Conservation (phyloP, 2,329 filamentous ascomycete genomes). For the Monilinia laxa region DNA sequence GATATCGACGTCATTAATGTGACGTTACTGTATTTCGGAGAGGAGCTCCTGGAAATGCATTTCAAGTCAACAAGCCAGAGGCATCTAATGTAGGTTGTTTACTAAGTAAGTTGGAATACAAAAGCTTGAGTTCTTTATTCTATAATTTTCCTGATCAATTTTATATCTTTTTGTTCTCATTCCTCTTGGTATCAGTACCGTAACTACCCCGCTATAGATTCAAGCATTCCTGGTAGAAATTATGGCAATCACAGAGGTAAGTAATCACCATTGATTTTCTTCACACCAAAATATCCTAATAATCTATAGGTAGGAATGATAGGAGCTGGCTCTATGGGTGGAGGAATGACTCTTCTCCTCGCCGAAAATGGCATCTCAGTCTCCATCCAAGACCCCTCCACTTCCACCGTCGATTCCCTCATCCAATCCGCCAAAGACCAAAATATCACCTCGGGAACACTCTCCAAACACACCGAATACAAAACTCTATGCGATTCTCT, state of each 20-base stretch:
- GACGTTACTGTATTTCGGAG: background rate
- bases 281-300: background rate
- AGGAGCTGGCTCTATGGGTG: constrained; percentile 58
- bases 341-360: constrained; percentile 56
- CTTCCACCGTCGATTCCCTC: constrained; percentile 44
- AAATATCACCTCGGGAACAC: constrained; percentile 32
- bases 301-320: constrained; percentile 52
- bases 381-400: constrained; percentile 55
- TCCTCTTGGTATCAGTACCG: background rate
- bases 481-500: constrained; percentile 45
- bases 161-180: background rate
- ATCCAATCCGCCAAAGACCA: constrained; percentile 41
- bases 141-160: background rate
- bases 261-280: background rate
- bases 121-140: background rate
- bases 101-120: background rate
- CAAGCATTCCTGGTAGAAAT: background rate
- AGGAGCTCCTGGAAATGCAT: background rate
- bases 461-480: constrained; percentile 46
- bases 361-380: constrained; percentile 56
- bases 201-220: background rate
- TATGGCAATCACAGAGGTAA: constrained; percentile 7
- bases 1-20: constrained; percentile 3
- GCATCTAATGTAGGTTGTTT: background rate
- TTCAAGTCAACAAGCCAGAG: background rate